Conservation (phyloP, 257 asterid genomes). For the Dorcoceras hygrometricum region DNA sequence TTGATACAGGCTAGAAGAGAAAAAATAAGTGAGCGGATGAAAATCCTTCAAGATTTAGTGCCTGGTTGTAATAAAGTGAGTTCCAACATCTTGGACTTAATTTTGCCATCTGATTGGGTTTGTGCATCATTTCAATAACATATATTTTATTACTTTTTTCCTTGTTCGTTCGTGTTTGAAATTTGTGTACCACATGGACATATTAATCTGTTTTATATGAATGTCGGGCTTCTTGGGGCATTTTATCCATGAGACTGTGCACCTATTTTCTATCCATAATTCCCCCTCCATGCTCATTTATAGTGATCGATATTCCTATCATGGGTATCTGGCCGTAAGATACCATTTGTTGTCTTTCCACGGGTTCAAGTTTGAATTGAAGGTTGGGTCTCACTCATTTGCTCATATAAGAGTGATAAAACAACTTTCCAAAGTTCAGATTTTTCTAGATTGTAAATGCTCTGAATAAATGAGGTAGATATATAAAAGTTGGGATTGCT, state of each 20-base stretch:
- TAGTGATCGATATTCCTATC: not conserved
- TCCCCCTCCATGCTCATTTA: not conserved
- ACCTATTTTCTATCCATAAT: not conserved
- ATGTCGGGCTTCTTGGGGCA: not conserved
- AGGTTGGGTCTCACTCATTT: not conserved
- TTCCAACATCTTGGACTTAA: slow-evolving; percentile 15
- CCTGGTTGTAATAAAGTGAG: slow-evolving; percentile 68
- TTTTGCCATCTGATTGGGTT: not conserved
- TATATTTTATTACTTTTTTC: slow-evolving; percentile 1
- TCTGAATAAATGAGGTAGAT: too few species aligned
- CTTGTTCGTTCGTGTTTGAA: slow-evolving; percentile 12
- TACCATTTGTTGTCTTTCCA: too few species aligned
- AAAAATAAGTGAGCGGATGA: slow-evolving; percentile 67
- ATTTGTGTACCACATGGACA: not conserved
- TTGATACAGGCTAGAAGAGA: slow-evolving; percentile 66
- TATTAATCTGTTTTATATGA: not conserved
- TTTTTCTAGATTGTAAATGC: not conserved
- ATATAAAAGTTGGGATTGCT: not conserved
- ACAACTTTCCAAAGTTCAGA: not conserved
- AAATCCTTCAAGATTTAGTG: slow-evolving; percentile 60
- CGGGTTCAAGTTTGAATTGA: too few species aligned
- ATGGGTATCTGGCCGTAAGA: not conserved
- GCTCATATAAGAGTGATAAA: not conserved
- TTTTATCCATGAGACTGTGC: not conserved
- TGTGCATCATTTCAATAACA: not conserved